Percentiles rank a stretch among this genome's conserved stretches.
Evolutionary conservation across 75 land plant species (phyloP).

Genomic region (Picea glauca): DNA sequence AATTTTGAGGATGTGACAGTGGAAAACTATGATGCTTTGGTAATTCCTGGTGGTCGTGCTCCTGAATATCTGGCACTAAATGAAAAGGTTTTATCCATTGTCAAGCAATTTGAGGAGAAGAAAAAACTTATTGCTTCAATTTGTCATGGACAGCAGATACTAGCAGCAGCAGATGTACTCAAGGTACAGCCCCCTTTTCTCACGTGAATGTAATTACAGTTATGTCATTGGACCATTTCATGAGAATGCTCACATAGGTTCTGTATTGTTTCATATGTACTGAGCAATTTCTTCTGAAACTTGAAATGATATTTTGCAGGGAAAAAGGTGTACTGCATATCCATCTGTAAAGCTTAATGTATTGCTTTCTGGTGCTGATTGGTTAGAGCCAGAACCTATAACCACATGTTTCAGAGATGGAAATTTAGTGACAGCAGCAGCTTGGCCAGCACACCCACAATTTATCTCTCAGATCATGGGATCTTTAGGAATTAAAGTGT

Average conservation of each 20-base stretch:
- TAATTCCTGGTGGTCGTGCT: conserved; percentile 96
- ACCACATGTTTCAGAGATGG: conserved; percentile 87
- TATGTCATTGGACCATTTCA: not conserved
- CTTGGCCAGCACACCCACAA: conserved; percentile 99
- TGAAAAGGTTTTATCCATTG: conserved; percentile 64
- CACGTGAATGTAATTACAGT: not conserved
- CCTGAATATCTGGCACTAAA: conserved; percentile 94
- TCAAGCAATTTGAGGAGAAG: conserved; percentile 55
- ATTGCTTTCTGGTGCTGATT: conserved; percentile 71
- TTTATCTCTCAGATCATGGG: conserved; percentile 85
- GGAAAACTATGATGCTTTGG: conserved; percentile 76
- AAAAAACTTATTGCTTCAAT: conserved; percentile 93
- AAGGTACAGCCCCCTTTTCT: conserved; percentile 43
- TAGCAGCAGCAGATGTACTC: conserved; percentile 93
- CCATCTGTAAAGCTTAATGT: conserved; percentile 94
- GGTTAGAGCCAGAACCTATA: conserved; percentile 94
- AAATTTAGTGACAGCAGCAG: conserved; percentile 90
- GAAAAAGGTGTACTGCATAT: conserved; percentile 93
- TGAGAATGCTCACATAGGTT: not conserved
- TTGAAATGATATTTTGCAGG: conserved; percentile 36
- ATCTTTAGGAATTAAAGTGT: conserved; percentile 57
- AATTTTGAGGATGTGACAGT: conserved; percentile 52
- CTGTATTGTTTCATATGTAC: not conserved
- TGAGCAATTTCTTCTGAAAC: not conserved
- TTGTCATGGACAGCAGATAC: conserved; percentile 97